Evolutionary conservation across 129 eudicot species (phyloP), one percentile per base, ranked within the genome.

Genomic region (Lactuca saligna): DNA sequence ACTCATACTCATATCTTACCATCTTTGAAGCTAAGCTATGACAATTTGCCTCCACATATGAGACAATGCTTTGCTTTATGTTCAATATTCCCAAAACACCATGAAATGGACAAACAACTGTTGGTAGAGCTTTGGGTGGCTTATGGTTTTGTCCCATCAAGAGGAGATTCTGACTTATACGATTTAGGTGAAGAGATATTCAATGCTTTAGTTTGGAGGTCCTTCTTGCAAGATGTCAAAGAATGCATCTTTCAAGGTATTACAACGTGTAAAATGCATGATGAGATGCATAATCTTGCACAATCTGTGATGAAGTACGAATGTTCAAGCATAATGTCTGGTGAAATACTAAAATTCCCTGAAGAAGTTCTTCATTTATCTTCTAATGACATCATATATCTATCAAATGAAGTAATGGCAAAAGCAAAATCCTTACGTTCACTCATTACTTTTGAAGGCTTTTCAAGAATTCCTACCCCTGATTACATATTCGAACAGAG

Each of bases 311-410:
- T 76, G 81, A 69, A 76, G 41, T 31, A 76, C 8, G 80, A 76
- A 69, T 76, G 81, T 54, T 76, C 81, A 44, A 76, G 81, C 41
- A 63, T 69, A 31, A 61, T 76, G 60, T 56, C 75, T 0, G 70
- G 75, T 61, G 81, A 76, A 62, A 46, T 39, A 17, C 75, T 51
- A 31, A 69, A 76, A 69, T 76, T 70, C 66, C 81, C 81, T 3
- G 81, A 76, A 76, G 81, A 76, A 53, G 75, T 76, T 54, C 81
- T 76, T 69, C 81, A 76, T 53, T 69, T 76, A 32, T 76, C 81
- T 54, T 76, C 81, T 31, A 76, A 69, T 54, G 66, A 76, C 59
- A 76, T 76, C 49, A 61, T 76, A 61, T 55, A 42, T 61, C 34
- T 76, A 44, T 76, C 81, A 14, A 76, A 69, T 42, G 81, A 76